Evolutionary conservation across 1,284 basidiomycete species (phyloP), one percentile per base, ranked within the genome.

Genomic region (Fomitopsis palustris): DNA sequence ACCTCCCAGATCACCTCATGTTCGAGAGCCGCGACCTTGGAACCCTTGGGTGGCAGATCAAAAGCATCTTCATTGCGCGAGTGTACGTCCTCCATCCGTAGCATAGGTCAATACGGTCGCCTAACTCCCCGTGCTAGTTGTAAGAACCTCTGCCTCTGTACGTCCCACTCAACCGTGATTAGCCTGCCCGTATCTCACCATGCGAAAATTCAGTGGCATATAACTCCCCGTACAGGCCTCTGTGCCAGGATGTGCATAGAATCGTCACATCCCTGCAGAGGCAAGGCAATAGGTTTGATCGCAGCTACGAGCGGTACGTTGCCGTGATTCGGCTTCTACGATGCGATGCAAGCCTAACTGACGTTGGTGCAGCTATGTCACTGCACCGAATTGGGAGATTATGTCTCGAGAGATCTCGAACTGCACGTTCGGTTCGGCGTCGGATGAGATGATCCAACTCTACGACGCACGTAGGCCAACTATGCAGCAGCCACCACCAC

Each of bases 401-500:
- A 57, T 81, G 27, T 68, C 69, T 0, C 55, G 61, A 17, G 69
- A 72, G 2, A 58, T 79, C 0, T 66, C 70, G 1, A 16, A 35
- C 21, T 74, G 75, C 1, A 65, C 67, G 0, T 37, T 54, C 1
- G 60, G 58, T 2, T 69, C 73, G 0, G 39, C 69, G 0, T 61
- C 74, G 35, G 79, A 82, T 54, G 76, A 78, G 57, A 67, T 81
- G 65, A 65, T 81, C 2, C 71, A 76, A 38, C 60, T 81, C 1
- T 62, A 58, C 23, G 62, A 69, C 9, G 60, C 62, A 4, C 58
- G 19, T 61, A 38, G 65, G 63, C 38, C 56, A 6, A 2, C 23
- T 1, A 33, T 33, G 53, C 2, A 35, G 58, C 47, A 55, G 51
- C 43, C n/a, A 7, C 55, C 37, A 23, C 49, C 35, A 27, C 59